Evolutionary conservation across 768 basidiomycete species (phyloP), one percentile per base, ranked within the genome.

Genomic region (Mycena latifolia): DNA sequence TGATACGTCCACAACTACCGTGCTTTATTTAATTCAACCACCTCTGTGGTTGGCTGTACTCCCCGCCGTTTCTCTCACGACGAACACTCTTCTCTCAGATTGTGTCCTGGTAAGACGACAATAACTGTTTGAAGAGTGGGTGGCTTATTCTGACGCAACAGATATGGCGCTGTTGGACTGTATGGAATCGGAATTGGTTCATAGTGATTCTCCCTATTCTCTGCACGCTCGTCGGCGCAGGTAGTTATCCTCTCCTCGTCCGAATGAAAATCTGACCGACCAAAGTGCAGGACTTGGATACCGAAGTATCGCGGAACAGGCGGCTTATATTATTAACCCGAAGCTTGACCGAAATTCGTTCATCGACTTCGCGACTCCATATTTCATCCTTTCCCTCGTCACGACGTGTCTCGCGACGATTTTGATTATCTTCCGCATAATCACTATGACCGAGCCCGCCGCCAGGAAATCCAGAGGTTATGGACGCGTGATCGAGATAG

Each of bases 81-180:
- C 35, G 11, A 67, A 67, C 29, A 67, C 61, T 7, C 51, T 67
- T 0, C 25, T 58, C 12, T 46, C 66, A 17, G 66, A 67, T 25
- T 67, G 29, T 27, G 41, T 67, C 18, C 48, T 67, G 22, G 46
- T 50, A 22, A 18, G 18, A 11, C n/a, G n/a, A n/a, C n/a, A n/a
- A n/a, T n/a, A n/a, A n/a, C n/a, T n/a, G n/a, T n/a, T n/a, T n/a
- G n/a, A n/a, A n/a, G n/a, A n/a, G n/a, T n/a, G n/a, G n/a, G n/a
- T n/a, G n/a, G n/a, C n/a, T n/a, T n/a, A n/a, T n/a, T n/a, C n/a
- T n/a, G n/a, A n/a, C n/a, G n/a, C n/a, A n/a, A n/a, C n/a, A 63
- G 62, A 50, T 63, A 7, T 63, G 62, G 62, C 14, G 62, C 14
- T 56, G 46, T 25, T 63, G 62, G 62, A 39, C n/a, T 5, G 46